phyloP scores from a whole-genome alignment of 768 basidiomycete species.

The Hemileccinum rubropunctum region DNA sequence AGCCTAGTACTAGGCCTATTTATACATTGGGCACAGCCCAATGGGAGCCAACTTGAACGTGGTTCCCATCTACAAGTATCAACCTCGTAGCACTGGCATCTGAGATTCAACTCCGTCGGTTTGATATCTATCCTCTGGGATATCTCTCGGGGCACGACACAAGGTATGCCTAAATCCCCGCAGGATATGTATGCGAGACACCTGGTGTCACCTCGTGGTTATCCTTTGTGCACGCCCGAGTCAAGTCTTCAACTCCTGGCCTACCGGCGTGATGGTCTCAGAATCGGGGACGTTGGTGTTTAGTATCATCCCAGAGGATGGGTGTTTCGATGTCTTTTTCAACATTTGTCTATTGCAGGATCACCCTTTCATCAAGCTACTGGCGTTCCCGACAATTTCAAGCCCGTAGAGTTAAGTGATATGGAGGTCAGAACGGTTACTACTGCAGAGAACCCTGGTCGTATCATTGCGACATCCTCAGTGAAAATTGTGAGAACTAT shows the following conservation, averaged over 20 bases:
- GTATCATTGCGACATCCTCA: constrained; percentile 3
- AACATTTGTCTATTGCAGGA: constrained; percentile 32
- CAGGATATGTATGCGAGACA: constrained; percentile 19
- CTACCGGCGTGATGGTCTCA: constrained; percentile 25
- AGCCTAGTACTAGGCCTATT: no score
- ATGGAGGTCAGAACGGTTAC: constrained; percentile 1
- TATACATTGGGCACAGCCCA: no score
- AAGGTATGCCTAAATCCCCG: constrained; percentile 4
- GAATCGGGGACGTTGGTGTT: constrained; percentile 35
- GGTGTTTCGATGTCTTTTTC: constrained; percentile 26
- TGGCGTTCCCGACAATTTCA: constrained; percentile 29
- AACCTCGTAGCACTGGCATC: background rate
- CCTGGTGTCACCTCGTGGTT: constrained; percentile 20
- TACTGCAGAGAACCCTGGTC: constrained; percentile 8
- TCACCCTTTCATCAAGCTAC: constrained; percentile 15
- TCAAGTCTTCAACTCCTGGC: constrained; percentile 21
- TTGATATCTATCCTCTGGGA: background rate
- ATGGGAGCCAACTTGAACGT: no score
- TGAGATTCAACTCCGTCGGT: background rate
- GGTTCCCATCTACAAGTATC: no score
- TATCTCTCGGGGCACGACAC: no score
- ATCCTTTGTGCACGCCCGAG: constrained; percentile 32
- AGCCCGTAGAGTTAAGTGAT: constrained; percentile 12
- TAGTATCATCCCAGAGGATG: constrained; percentile 27
- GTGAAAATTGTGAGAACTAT: constrained; percentile 1